Base-by-base conservation (phyloP, 768 basidiomycete genomes). In the Candolleomyces efflorescens region DNA sequence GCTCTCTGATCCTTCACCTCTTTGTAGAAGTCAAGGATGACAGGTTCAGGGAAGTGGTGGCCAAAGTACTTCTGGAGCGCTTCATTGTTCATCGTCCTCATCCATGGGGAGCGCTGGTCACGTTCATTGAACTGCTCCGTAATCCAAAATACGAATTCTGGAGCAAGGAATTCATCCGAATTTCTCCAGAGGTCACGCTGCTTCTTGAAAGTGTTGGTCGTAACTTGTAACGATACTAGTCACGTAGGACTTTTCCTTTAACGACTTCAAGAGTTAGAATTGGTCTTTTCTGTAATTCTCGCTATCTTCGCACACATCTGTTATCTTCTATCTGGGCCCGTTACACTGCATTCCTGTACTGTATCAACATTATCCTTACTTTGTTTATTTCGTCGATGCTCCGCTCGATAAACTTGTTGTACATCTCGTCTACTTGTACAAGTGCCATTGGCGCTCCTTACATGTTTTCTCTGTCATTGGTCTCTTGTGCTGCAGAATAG, bases 81-180 rank as follows among this genome's bases (percentile, higher is more conserved):
- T 91, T 97, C 75, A 84, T 98, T 59, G 94, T 94, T 36, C 89
- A 92, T 68, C 87, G 94, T 26, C 97, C 97, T 49, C 95, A 98
- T 65, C 95, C 97, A 24, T 98, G 94, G 94, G 95, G 96, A 58
- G 86, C 94, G 24, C 73, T 96, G 63, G 87, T 93, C 63, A 93
- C 94, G 4, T 96, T 97, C 73, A 94, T 96, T 65, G 92, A 96
- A 73, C 75, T 97, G 61, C 85, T 98, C 53, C 87, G 92, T 61
- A 94, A 95, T 71, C 83, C 85, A 56, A 91, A 88, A 73, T 94
- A 93, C 65, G 89, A 91, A 58, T 94, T 94, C 78, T 93, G 91
- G 90, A 88, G 78, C 80, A 91, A 89, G 69, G 86, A 88, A 60
- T 94, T 92, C 67, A 82, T 92, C 64, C 87, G 85, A 63, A 83